Evolutionary conservation across 2,329 filamentous ascomycete species (phyloP), one percentile per base, ranked within the genome.

Genomic region (Fusarium sp.): DNA sequence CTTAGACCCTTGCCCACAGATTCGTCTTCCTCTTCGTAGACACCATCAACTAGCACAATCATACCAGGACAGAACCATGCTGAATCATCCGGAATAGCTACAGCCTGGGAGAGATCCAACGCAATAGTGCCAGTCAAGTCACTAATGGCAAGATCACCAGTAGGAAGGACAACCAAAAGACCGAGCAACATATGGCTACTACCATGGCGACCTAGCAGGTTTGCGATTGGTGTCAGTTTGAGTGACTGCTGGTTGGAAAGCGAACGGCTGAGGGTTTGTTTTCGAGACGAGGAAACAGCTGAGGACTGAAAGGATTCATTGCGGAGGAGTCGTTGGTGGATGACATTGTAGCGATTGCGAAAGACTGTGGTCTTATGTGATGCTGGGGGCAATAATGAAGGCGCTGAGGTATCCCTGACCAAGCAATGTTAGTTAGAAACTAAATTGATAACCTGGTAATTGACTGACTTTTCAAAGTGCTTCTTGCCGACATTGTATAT

Each of bases 1-100:
- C 92, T 91, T 6, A 96, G 83, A 0, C 88, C 89, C 20, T 89
- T 90, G 17, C 90, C 89, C 3, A 84, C 81, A 20, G 88, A 89
- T 65, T 90, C 87, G 63, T 94, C 93, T 72, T 97, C 94, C 77
- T 98, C 96, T 76, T 97, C 94, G 75, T 99, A 99, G n/a, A 95
- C 89, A 9, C 96, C 96, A 73, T 99, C 96, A 1, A 97, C 88
- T 0, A 99, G 85, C 5, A 98, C 92, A 46, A 99, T 92, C 94
- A 98, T 98, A 5, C 96, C 96, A 0, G 96, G 94, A 7, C 91
- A 89, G 75, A 97, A 97, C 91, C 94, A 99, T 6, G 92, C 91
- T 23, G 92, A 93, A 74, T 95, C 90, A 62, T 93, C 90, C 0
- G 94, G 94, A 55, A 97, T 90, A 15, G 91, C 88, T 21, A 90